A percentile compares a stretch with the other conserved stretches of the same genome.
Conservation (phyloP, 306 rosid genomes). For the Abrus pulchellus region DNA sequence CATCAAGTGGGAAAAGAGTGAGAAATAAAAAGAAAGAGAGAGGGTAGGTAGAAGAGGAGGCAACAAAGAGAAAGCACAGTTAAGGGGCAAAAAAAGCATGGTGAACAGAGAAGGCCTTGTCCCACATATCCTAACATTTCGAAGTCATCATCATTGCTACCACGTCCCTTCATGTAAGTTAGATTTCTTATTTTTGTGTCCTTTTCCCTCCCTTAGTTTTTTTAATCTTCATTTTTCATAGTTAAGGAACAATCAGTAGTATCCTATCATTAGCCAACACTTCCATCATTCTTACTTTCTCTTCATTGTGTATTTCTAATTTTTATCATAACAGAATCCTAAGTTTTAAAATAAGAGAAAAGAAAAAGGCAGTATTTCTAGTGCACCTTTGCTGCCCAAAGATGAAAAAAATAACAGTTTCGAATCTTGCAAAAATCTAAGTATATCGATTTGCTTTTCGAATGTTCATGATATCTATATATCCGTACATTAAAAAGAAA, state of each 20-base stretch:
- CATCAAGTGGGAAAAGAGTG: conserved; percentile 21
- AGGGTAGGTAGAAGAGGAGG: conserved; percentile 31
- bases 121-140: conserved; percentile 63
- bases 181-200: conserved; percentile 37
- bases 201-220: background rate
- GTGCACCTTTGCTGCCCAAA: conserved; percentile 44
- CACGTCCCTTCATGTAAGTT: conserved; percentile 34
- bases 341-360: conserved; percentile 46
- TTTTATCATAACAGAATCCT: conserved; percentile 52
- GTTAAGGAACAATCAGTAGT: conserved; percentile 30
- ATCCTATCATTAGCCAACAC: conserved; percentile 42
- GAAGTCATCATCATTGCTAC: conserved; percentile 61
- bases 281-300: conserved; percentile 43
- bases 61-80: conserved; percentile 42
- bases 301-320: background rate
- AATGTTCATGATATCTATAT: background rate
- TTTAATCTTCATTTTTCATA: conserved; percentile 28
- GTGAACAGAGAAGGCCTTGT: conserved; percentile 37
- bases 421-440: conserved; percentile 8
- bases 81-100: conserved; percentile 43
- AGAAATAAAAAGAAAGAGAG: conserved; percentile 29
- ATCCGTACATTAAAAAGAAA: background rate
- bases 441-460: conserved; percentile 5
- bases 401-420: conserved; percentile 11
- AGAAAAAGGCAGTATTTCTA: conserved; percentile 36